Conservation (phyloP, 768 basidiomycete genomes). For the Agaricus sinodeliciosus region DNA sequence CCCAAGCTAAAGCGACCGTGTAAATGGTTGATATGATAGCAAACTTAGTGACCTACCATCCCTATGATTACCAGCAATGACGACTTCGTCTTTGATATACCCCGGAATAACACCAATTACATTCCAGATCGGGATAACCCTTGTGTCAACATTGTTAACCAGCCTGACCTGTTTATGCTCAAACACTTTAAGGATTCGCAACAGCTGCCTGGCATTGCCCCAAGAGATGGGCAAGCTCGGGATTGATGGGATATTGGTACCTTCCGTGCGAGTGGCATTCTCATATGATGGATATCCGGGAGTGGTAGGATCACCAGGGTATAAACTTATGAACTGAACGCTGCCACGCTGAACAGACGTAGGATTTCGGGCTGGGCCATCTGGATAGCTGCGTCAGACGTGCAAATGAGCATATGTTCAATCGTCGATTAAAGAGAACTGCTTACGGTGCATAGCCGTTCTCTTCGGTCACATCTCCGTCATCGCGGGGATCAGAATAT, state of each 20-base stretch:
- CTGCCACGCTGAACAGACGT: slow-evolving; percentile 81
- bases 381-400: slow-evolving; percentile 43
- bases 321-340: slow-evolving; percentile 61
- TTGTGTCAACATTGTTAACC: slow-evolving; percentile 60
- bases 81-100: slow-evolving; percentile 74
- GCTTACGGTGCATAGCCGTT: slow-evolving; percentile 58
- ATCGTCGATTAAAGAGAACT: not conserved
- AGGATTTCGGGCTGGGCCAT: slow-evolving; percentile 83
- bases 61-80: slow-evolving; percentile 78
- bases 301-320: slow-evolving; percentile 78
- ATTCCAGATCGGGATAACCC: slow-evolving; percentile 89
- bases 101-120: slow-evolving; percentile 79
- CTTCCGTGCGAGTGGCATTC: slow-evolving; percentile 62
- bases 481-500: slow-evolving; percentile 79
- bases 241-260: slow-evolving; percentile 60
- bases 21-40: not conserved
- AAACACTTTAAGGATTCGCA: slow-evolving; percentile 24
- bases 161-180: slow-evolving; percentile 35
- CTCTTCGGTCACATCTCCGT: slow-evolving; percentile 65
- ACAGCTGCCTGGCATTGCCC: slow-evolving; percentile 65
- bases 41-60: slow-evolving; percentile 49
- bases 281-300: slow-evolving; percentile 85
- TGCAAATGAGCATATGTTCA: not conserved
- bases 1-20: slow-evolving; percentile 9
- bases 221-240: slow-evolving; percentile 90